Conservation (phyloP, 768 basidiomycete species). For the Russula vinacea region DNA sequence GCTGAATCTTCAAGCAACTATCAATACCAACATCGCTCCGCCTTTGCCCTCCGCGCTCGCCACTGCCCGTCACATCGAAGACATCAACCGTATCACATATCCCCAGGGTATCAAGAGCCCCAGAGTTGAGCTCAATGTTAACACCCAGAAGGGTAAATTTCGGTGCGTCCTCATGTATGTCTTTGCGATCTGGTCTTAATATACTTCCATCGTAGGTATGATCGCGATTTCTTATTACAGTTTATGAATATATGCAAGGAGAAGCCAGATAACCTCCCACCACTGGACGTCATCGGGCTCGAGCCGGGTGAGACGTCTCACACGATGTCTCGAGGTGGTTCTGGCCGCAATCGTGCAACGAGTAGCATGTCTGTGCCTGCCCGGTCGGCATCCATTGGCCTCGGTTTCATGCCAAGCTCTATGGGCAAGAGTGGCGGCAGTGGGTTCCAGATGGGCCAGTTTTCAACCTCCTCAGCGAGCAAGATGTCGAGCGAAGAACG, state of each 20-base stretch:
- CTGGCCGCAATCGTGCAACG: conserved; percentile 56
- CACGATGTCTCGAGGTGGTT: conserved; percentile 57
- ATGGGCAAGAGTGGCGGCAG: conserved; percentile 37
- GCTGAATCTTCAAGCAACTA: conserved; percentile 62
- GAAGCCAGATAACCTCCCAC: conserved; percentile 86
- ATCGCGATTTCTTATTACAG: conserved; percentile 95
- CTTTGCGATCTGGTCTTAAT: conserved; percentile 5
- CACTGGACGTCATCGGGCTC: conserved; percentile 87
- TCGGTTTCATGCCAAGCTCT: conserved; percentile 41
- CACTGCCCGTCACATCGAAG: conserved; percentile 81
- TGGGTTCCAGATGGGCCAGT: conserved; percentile 66
- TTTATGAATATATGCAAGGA: conserved; percentile 95
- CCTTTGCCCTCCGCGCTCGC: conserved; percentile 65
- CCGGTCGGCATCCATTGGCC: conserved; percentile 51
- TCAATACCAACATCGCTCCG: conserved; percentile 42
- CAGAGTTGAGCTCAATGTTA: conserved; percentile 75
- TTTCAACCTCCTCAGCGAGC: conserved; percentile 46
- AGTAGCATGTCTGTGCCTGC: conserved; percentile 43
- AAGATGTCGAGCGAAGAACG: conserved; percentile 73
- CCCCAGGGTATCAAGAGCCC: conserved; percentile 84
- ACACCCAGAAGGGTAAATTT: conserved; percentile 85
- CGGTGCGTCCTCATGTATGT: conserved; percentile 45
- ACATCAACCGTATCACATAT: conserved; percentile 73
- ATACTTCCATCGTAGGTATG: conserved; percentile 57
- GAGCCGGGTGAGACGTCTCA: conserved; percentile 61